Evolutionary conservation across 1,139 yeast species (phyloP), one percentile per base, ranked within the genome.

Genomic region (Arxiozyma bovina): DNA sequence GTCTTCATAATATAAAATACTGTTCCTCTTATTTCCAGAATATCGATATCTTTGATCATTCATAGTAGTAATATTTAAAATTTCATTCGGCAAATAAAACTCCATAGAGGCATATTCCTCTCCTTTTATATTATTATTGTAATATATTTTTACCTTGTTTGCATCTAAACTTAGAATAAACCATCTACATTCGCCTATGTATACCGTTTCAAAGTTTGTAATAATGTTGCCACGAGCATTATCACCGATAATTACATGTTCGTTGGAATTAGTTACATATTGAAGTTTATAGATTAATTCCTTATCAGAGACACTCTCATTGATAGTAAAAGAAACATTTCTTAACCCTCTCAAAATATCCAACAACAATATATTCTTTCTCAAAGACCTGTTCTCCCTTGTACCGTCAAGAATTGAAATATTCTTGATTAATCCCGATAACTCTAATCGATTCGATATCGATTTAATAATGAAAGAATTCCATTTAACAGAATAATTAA

Each of bases 401-500:
- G 11, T 22, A 1, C 7, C 41, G 3, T 45, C 41, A 4, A 45
- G 12, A 9, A 11, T 46, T 4, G 22, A 23, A 11, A 46, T 23
- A 20, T 17, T 46, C 21, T 53, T 60, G 1, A 58, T 44, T 46
- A 53, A 54, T 11, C 67, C 65, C 50, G 53, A 53, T 7, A 53
- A 34, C 3, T 30, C 17, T 3, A 59, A 22, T 4, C 50, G 42
- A 45, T 60, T 60, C 9, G 68, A 64, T 2, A 53, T 46, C 9
- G 45, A 20, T n/a, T 43, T 45, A 1, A 67, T 52, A 8, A 50
- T 56, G 48, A 67, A 67, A 2, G 59, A 50, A 45, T 65, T 59
- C 38, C 63, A 67, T 48, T 65, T 63, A 5, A 64, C 62, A 20
- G 60, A 58, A 54, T 65, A 67, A 23, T 58, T 61, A n/a, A 67